Percentiles rank a stretch among this genome's conserved stretches.
phyloP scores from a whole-genome alignment of 1,284 basidiomycete genomes.

The Trichosporon sp. region DNA sequence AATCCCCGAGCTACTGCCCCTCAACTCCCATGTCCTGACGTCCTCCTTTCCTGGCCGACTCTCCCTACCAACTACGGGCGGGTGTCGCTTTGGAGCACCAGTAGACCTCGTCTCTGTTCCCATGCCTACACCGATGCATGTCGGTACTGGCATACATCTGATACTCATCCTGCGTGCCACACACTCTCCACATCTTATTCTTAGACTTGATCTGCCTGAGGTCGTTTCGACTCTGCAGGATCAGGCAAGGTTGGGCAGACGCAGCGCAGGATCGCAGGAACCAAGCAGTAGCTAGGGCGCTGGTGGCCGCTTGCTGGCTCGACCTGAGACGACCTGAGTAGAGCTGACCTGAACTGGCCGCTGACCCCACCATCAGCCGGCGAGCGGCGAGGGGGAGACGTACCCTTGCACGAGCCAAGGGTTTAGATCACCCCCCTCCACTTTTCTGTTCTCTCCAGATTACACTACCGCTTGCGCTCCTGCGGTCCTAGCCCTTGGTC shows the following conservation, averaged over 20 bases:
- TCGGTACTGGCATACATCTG: not conserved
- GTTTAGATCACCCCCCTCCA: conserved; percentile 4
- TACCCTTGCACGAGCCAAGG: conserved; percentile 7
- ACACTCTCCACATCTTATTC: not conserved
- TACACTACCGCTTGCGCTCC: not conserved
- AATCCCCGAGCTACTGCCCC: conserved; percentile 17
- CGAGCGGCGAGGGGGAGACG: not conserved
- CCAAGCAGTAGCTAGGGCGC: not conserved
- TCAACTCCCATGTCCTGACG: not conserved
- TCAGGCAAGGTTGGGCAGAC: not conserved
- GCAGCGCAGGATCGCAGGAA: not conserved
- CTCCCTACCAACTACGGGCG: not conserved
- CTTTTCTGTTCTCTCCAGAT: conserved; percentile 13
- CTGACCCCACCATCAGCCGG: conserved; percentile 3
- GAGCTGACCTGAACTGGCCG: not conserved
- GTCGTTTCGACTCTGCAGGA: not conserved
- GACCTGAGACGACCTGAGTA: not conserved
- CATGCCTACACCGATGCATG: not conserved
- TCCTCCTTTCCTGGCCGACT: not conserved
- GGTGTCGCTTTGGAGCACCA: not conserved
- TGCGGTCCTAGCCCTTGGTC: not conserved
- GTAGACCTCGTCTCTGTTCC: not conserved
- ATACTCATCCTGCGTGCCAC: conserved; percentile 17
- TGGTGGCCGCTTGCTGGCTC: not conserved
- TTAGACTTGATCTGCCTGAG: conserved; percentile 14